These are phyloP conservation scores for Aspergillus sclerotioniger DNA, from an alignment of 495 filamentous ascomycete genomes.

Conservation along the genomic window DNA sequence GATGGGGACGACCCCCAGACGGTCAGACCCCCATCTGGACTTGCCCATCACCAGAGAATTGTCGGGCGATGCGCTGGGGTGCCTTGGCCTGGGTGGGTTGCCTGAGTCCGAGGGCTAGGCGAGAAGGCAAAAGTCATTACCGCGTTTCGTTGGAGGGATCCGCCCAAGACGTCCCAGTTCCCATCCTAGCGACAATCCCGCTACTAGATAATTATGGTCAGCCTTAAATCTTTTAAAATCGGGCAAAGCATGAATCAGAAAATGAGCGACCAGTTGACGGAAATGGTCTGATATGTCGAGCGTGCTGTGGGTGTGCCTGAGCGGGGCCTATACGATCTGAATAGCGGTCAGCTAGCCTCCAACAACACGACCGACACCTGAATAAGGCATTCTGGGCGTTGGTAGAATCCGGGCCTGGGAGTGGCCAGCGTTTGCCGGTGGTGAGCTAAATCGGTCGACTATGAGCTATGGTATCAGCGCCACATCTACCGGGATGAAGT, in stretches of 20 bases:
- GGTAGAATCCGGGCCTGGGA: background rate
- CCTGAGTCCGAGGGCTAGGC: background rate
- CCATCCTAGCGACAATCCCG: background rate
- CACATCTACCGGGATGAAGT: background rate
- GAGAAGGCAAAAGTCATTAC: background rate
- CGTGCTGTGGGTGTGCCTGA: background rate
- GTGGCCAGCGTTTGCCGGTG: background rate
- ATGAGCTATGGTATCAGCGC: background rate
- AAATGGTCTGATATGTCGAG: background rate
- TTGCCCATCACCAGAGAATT: background rate
- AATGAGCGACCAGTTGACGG: background rate
- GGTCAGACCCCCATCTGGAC: background rate
- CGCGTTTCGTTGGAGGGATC: background rate
- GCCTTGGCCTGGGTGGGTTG: background rate
- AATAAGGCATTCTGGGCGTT: constrained; percentile 1
- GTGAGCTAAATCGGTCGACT: background rate
- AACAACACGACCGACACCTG: background rate
- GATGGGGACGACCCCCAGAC: background rate
- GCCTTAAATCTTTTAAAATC: background rate
- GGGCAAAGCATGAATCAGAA: background rate
- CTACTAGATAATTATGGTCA: background rate
- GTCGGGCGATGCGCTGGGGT: background rate
- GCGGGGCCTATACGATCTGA: background rate
- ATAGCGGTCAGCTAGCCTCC: constrained; percentile 1
- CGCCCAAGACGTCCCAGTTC: too few species aligned